Percentiles rank a stretch among this genome's conserved stretches.
Evolutionary conservation across 306 rosid species (phyloP).

Genomic region (Dicorynia guianensis): DNA sequence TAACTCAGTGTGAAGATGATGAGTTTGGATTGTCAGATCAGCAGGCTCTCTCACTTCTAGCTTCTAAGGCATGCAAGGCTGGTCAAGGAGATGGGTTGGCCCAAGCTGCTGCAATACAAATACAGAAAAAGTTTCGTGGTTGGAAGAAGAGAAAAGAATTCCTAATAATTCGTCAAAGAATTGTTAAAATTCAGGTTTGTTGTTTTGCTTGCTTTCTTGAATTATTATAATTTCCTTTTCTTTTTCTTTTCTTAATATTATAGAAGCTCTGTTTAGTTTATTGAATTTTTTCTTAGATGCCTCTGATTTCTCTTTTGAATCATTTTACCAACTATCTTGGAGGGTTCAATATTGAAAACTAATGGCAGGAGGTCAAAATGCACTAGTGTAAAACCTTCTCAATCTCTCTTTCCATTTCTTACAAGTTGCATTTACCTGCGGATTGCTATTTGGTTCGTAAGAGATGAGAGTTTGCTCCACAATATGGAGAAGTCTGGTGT

Average conservation of each 20-base stretch:
- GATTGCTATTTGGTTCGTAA: conserved; percentile 14
- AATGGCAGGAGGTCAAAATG: conserved; percentile 13
- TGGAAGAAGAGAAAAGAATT: conserved; percentile 92
- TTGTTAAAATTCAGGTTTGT: conserved; percentile 89
- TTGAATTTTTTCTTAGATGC: background rate
- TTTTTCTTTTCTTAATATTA: background rate
- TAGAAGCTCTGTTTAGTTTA: background rate
- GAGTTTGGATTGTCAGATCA: conserved; percentile 63
- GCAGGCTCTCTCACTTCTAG: conserved; percentile 60
- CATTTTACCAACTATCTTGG: conserved; percentile 12
- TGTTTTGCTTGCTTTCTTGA: conserved; percentile 29
- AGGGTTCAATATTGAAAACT: conserved; percentile 25
- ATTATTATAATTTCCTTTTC: conserved; percentile 7
- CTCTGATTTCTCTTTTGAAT: conserved; percentile 24
- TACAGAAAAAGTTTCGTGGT: conserved; percentile 93
- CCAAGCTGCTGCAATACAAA: conserved; percentile 72
- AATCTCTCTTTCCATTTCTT: conserved; percentile 4
- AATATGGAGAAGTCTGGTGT: background rate
- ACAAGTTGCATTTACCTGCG: background rate
- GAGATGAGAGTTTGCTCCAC: background rate
- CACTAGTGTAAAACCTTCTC: background rate
- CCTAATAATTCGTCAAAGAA: conserved; percentile 80
- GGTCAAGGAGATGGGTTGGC: conserved; percentile 57
- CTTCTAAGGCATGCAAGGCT: conserved; percentile 58
- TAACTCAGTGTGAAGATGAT: conserved; percentile 51